These are phyloP conservation scores for Exophiala mesophila DNA, from an alignment of 2,329 filamentous ascomycete species.

Conservation along the genomic window DNA sequence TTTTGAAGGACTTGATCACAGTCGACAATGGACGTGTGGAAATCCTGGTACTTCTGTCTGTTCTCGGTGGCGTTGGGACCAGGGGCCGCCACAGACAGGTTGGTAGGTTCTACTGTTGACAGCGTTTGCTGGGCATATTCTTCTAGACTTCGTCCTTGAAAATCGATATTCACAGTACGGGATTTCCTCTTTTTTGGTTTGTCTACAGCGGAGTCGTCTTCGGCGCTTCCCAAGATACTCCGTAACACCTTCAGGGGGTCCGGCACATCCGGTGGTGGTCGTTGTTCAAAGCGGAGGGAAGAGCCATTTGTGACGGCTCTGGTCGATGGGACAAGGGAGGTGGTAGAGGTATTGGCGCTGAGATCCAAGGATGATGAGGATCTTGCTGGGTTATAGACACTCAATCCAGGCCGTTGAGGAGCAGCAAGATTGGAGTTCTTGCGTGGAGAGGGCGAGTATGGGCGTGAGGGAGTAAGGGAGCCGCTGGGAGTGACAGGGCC, in stretches of 20 bases:
- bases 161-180: constrained; percentile 62
- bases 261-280: constrained; percentile 51
- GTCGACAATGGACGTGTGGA: constrained; percentile 77
- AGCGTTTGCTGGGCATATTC: constrained; percentile 53
- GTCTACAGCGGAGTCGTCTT: constrained; percentile 16
- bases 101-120: constrained; percentile 52
- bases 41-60: constrained; percentile 77
- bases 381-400: constrained; percentile 52
- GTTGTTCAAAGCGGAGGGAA: constrained; percentile 56
- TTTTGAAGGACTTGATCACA: constrained; percentile 92
- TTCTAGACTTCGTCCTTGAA: constrained; percentile 69
- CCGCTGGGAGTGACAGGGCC: constrained; percentile 62
- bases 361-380: constrained; percentile 73
- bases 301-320: constrained; percentile 62
- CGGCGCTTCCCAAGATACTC: constrained; percentile 43
- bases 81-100: constrained; percentile 46
- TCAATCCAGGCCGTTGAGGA: constrained; percentile 61
- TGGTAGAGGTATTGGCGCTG: constrained; percentile 68
- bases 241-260: constrained; percentile 69
- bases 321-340: constrained; percentile 64
- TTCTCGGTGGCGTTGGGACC: constrained; percentile 58
- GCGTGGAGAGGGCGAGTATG: constrained; percentile 66
- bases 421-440: constrained; percentile 64
- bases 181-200: constrained; percentile 7
- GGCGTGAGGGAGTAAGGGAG: constrained; percentile 60